phyloP scores from a whole-genome alignment of 768 basidiomycete species.

The Rhizopogon vinicolor region DNA sequence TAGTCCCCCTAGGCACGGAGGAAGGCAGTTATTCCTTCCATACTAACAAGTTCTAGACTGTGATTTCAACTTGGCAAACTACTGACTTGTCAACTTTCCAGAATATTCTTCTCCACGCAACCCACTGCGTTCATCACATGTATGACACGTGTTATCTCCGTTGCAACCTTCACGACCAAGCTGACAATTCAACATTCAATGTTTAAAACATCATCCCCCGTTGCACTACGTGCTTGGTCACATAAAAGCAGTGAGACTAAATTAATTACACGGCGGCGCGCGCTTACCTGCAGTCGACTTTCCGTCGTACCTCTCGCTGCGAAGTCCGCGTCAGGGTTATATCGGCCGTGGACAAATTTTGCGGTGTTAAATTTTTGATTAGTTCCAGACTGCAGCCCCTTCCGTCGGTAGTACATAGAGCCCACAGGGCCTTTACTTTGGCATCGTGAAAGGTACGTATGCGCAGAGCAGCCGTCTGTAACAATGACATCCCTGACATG shows the following conservation, averaged over 20 bases:
- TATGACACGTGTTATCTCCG: constrained; percentile 69
- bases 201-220: constrained; percentile 78
- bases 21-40: constrained; percentile 35
- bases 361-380: constrained; percentile 90
- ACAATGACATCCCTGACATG: neutral
- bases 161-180: constrained; percentile 83
- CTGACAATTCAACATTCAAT: constrained; percentile 82
- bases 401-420: constrained; percentile 83
- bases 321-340: constrained; percentile 83
- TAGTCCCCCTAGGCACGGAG: constrained; percentile 44
- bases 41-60: no score
- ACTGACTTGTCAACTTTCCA: constrained; percentile 20
- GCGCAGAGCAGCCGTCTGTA: neutral
- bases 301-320: constrained; percentile 76
- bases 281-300: constrained; percentile 82
- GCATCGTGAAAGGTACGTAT: constrained; percentile 77
- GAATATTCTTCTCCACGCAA: constrained; percentile 75
- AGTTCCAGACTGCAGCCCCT: constrained; percentile 84
- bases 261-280: constrained; percentile 88
- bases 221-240: constrained; percentile 88
- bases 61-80: neutral
- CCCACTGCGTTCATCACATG: constrained; percentile 77
- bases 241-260: constrained; percentile 83
- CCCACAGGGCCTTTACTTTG: constrained; percentile 73
- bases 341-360: constrained; percentile 87